Conservation (phyloP, 2,329 filamentous ascomycete species). For the Phialophora chinensis region DNA sequence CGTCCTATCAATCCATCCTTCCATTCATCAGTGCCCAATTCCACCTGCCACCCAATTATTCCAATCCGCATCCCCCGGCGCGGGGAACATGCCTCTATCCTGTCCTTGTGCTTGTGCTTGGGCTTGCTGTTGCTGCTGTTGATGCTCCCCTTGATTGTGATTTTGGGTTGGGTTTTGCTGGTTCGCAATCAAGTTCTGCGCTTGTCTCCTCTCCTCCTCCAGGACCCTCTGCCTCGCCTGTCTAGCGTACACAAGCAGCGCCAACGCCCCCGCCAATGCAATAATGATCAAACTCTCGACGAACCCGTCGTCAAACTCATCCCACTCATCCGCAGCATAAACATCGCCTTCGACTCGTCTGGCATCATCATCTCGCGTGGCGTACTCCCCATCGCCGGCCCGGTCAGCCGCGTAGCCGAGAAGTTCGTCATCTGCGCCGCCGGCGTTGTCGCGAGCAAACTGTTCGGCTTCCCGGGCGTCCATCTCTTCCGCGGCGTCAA, state of each 20-base stretch:
- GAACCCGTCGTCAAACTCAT: conserved; percentile 76
- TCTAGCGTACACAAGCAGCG: conserved; percentile 80
- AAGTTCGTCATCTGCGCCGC: conserved; percentile 56
- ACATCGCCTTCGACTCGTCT: conserved; percentile 41
- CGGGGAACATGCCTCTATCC: conserved; percentile 62
- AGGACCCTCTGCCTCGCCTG: conserved; percentile 69
- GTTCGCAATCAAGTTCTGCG: conserved; percentile 33
- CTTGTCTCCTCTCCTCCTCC: conserved; percentile 45
- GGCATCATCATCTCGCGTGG: conserved; percentile 4
- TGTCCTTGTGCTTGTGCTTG: conserved; percentile 44
- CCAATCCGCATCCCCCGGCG: conserved; percentile 70
- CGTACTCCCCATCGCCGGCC: conserved; percentile 50
- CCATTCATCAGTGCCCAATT: conserved; percentile 57
- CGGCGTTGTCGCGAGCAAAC: conserved; percentile 50
- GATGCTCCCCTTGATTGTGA: conserved; percentile 3
- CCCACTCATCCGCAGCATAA: conserved; percentile 60
- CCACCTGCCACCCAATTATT: conserved; percentile 71
- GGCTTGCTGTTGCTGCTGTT: conserved; percentile 43
- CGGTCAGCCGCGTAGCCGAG: conserved; percentile 61
- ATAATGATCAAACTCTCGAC: conserved; percentile 86
- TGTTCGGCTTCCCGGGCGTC: conserved; percentile 67
- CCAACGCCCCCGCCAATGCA: conserved; percentile 73
- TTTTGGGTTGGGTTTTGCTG: conserved; percentile 10
- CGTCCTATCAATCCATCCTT: conserved; percentile 38
- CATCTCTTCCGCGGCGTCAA: conserved; percentile 72